Evolutionary conservation across 164 flowering plant genomes (phyloP).

Genomic region (Vitis vinifera): DNA sequence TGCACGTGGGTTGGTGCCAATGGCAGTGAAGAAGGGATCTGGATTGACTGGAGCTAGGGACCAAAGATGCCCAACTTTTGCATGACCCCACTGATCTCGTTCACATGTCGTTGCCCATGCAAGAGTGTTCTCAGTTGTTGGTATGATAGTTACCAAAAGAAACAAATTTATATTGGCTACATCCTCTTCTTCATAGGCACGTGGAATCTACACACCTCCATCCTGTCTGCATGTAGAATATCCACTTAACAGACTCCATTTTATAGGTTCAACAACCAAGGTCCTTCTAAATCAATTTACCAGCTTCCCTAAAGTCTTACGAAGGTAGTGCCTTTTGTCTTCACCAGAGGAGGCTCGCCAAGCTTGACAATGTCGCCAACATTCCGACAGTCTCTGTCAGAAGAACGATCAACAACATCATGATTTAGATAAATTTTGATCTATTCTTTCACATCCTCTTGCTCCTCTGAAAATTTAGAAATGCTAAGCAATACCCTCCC

Average conservation of each 20-base stretch:
- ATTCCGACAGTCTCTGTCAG: constrained; percentile 86
- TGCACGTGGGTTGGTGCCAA: too few species aligned
- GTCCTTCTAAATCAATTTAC: constrained; percentile 95
- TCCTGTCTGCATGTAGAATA: constrained; percentile 99
- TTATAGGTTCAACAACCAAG: constrained; percentile 93
- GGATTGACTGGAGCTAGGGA: too few species aligned
- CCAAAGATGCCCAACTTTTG: too few species aligned
- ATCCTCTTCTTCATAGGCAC: constrained; percentile 96
- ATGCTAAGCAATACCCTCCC: constrained; percentile 73
- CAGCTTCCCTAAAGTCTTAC: constrained; percentile 89
- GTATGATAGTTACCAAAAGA: constrained; percentile 94
- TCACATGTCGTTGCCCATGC: constrained; percentile 13
- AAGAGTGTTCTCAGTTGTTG: constrained; percentile 98
- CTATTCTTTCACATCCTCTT: constrained; percentile 56
- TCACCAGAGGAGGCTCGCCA: constrained; percentile 93
- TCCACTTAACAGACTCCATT: constrained; percentile 93
- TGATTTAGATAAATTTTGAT: constrained; percentile 93
- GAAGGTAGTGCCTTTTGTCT: constrained; percentile 88
- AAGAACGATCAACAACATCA: constrained; percentile 97
- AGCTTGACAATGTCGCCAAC: constrained; percentile 90
- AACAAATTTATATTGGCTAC: constrained; percentile 88
- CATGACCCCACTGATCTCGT: too few species aligned
- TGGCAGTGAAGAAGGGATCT: too few species aligned
- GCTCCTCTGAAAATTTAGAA: constrained; percentile 23
- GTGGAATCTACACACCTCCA: constrained; percentile 98